A percentile compares a stretch with the other conserved stretches of the same genome.
Evolutionary conservation across 257 asterid species (phyloP).

Genomic region (Eustoma russellianum): DNA sequence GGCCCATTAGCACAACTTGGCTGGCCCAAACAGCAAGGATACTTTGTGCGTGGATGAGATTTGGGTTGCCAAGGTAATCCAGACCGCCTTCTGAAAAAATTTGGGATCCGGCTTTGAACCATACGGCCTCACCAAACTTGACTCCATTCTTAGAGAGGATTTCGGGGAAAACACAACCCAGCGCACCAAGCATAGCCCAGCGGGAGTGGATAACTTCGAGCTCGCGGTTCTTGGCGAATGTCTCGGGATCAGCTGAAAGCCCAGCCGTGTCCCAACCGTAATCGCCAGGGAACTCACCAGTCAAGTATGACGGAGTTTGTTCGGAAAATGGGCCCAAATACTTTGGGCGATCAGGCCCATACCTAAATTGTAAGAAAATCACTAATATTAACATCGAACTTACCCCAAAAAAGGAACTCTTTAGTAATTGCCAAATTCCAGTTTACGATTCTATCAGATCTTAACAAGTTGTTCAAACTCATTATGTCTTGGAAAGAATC

Average conservation of each 20-base stretch:
- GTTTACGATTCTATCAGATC: too few relatives aligned
- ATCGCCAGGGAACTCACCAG: constrained; percentile 89
- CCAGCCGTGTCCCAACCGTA: constrained; percentile 98
- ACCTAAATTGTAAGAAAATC: constrained; percentile 31
- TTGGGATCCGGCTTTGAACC: constrained; percentile 94
- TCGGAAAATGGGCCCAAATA: constrained; percentile 93
- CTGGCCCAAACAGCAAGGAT: constrained; percentile 79
- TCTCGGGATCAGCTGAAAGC: constrained; percentile 88
- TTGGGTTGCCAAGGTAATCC: constrained; percentile 84
- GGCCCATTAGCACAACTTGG: constrained; percentile 79
- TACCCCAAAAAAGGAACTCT: too few relatives aligned
- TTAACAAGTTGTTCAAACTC: too few relatives aligned
- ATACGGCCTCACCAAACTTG: constrained; percentile 74
- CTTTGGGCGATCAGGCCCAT: constrained; percentile 83
- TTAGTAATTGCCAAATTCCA: too few relatives aligned
- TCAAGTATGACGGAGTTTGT: constrained; percentile 85
- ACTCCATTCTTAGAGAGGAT: constrained; percentile 68
- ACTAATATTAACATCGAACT: neutral
- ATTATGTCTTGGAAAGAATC: too few relatives aligned
- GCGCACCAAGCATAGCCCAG: constrained; percentile 96
- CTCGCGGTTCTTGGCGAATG: constrained; percentile 81
- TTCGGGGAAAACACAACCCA: constrained; percentile 84
- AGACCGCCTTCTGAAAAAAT: constrained; percentile 90
- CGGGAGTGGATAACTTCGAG: constrained; percentile 81
- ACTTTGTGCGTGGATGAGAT: constrained; percentile 81